A percentile compares a stretch with the other conserved stretches of the same genome.
Conservation (phyloP, 495 filamentous ascomycete species). For the Tetracladium setigerum region DNA sequence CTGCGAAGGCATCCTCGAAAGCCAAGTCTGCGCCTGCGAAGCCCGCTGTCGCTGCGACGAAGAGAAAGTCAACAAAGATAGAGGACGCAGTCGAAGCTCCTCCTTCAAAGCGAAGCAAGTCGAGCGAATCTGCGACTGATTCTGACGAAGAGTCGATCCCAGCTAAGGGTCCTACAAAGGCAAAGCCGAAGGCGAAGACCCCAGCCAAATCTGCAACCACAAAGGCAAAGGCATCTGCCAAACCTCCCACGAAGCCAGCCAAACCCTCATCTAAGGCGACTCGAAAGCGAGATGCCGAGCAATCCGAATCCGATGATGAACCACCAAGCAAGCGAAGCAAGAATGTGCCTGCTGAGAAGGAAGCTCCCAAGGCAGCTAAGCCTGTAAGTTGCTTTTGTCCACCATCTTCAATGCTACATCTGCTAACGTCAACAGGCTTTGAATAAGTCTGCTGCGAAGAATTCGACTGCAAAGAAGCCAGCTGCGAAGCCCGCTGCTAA, state of each 20-base stretch:
- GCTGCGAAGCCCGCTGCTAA: neutral
- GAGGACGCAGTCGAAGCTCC: neutral
- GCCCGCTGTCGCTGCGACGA: neutral
- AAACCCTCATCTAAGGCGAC: neutral
- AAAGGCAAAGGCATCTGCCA: constrained; percentile 15
- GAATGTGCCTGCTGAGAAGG: constrained; percentile 1
- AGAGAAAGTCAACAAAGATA: neutral
- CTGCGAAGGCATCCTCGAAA: constrained; percentile 7
- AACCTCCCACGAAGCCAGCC: constrained; percentile 19
- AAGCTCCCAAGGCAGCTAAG: neutral
- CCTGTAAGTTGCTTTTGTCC: neutral
- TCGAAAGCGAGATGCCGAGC: constrained; percentile 4
- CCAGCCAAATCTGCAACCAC: constrained; percentile 7
- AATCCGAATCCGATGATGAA: neutral
- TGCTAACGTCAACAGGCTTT: neutral
- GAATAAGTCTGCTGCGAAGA: constrained; percentile 13
- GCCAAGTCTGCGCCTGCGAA: neutral
- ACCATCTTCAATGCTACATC: neutral
- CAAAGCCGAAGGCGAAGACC: constrained; percentile 13
- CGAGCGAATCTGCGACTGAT: too few species aligned
- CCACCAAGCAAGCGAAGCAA: neutral
- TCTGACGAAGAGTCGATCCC: too few species aligned
- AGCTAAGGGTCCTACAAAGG: constrained; percentile 7
- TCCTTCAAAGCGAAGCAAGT: constrained; percentile 9
- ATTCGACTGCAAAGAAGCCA: constrained; percentile 15